phyloP scores from a whole-genome alignment of 2,329 filamentous ascomycete genomes.

The Epichloe gansuensis region DNA sequence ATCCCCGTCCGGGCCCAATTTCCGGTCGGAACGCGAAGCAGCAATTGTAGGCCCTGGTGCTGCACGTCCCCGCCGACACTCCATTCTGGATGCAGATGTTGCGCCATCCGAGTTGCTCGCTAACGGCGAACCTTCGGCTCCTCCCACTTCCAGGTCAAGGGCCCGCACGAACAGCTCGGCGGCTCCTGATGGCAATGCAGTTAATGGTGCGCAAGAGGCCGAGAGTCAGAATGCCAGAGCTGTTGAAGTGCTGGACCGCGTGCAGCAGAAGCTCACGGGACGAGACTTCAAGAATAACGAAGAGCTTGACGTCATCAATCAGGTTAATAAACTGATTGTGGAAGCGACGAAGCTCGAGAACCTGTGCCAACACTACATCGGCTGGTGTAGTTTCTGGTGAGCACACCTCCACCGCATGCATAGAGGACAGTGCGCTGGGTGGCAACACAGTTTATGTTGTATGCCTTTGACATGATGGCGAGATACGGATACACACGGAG shows the following conservation, averaged over 20 bases:
- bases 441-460: neutral
- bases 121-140: slow-evolving; percentile 28
- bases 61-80: slow-evolving; percentile 48
- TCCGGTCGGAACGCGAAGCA: slow-evolving; percentile 46
- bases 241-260: slow-evolving; percentile 77
- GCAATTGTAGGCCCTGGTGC: slow-evolving; percentile 35
- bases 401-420: neutral
- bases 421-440: neutral
- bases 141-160: slow-evolving; percentile 35
- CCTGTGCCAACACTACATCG: slow-evolving; percentile 96
- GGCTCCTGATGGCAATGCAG: slow-evolving; percentile 20
- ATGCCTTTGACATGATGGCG: neutral
- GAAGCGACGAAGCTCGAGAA: slow-evolving; percentile 97
- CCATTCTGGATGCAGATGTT: slow-evolving; percentile 53
- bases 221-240: slow-evolving; percentile 92
- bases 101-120: slow-evolving; percentile 47
- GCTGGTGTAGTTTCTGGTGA: slow-evolving; percentile 98
- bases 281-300: slow-evolving; percentile 79
- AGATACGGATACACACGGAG: neutral
- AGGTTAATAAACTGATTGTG: slow-evolving; percentile 88
- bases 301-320: slow-evolving; percentile 71
- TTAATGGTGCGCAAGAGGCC: slow-evolving; percentile 33
- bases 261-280: slow-evolving; percentile 91
- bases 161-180: slow-evolving; percentile 48
- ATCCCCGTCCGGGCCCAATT: slow-evolving; percentile 54